These are phyloP conservation scores for Pholiota microspora DNA, from an alignment of 768 basidiomycete genomes.

Conservation along the genomic window DNA sequence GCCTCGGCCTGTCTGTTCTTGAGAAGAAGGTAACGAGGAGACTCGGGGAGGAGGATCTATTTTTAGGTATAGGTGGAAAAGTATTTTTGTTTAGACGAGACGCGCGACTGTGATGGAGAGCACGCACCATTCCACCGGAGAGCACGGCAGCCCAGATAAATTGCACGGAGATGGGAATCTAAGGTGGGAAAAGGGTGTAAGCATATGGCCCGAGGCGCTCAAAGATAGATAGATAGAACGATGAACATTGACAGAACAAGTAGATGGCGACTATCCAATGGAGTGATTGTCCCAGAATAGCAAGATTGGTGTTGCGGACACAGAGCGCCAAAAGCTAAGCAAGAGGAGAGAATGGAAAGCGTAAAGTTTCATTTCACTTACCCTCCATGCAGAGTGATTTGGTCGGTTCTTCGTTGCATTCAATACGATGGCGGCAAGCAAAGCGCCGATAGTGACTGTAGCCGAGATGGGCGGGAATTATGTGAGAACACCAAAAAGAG, in stretches of 20 bases:
- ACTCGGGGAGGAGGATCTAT: conserved; percentile 18
- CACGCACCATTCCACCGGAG: conserved; percentile 59
- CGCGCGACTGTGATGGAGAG: background rate
- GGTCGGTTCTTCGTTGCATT: conserved; percentile 47
- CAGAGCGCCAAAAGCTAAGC: background rate
- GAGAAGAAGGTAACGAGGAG: conserved; percentile 73
- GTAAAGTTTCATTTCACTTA: conserved; percentile 10
- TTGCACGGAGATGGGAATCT: conserved; percentile 72
- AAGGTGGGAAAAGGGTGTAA: background rate
- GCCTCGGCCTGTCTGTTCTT: conserved; percentile 58
- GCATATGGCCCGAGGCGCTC: background rate
- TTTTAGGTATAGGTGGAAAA: conserved; percentile 1
- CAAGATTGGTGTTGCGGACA: background rate
- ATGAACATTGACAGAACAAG: too few relatives aligned
- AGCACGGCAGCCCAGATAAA: conserved; percentile 79
- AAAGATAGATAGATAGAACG: background rate
- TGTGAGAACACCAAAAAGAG: background rate
- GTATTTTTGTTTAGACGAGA: background rate
- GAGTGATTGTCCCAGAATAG: background rate
- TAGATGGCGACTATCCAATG: too few relatives aligned
- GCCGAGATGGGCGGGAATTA: background rate
- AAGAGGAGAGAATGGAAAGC: too few relatives aligned
- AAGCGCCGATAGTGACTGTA: conserved; percentile 60
- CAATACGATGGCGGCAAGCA: conserved; percentile 64
- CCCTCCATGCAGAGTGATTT: conserved; percentile 40